Base-by-base conservation (phyloP, 805 yeast species). In the Ogataea sp. region DNA sequence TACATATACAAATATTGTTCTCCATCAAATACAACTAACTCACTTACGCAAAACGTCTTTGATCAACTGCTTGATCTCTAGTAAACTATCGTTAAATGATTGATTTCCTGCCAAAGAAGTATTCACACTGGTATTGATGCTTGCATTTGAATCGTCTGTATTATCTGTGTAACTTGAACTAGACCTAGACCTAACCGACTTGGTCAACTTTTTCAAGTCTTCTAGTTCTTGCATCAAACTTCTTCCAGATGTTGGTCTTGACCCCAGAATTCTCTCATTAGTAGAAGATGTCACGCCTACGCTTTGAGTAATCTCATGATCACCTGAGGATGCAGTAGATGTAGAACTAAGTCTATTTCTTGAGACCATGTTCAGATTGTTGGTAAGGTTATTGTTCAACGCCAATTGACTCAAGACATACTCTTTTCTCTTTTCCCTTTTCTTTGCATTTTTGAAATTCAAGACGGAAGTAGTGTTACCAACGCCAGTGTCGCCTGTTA, bases 21-120 rank as follows among this genome's bases (percentile, higher is more conserved):
- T n/a, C n/a, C n/a, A 18, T 20, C 8, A 32, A 9, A 18, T 7
- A 20, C 11, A 23, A 7, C 7, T 23, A 23, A 23, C 11, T 7
- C 14, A 11, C 17, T 11, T 38, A 8, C 29, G 29, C 21, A 41
- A 28, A 3, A 41, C 41, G 20, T 39, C 25, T 13, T 39, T 41
- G 7, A 41, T 33, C 23, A 42, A 30, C 15, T 28, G 20, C 20
- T 37, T 31, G 20, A 42, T 26, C 21, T 42, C 44, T 9, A 15
- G 14, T 10, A 39, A 24, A 27, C 38, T 37, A 14, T 30, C 24
- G 10, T 11, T 14, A 15, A 23, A 23, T 11, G 26, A 23, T 11
- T 23, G 10, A 23, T 27, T 27, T 9, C 30, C 30, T 27, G 30
- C 30, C 6, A 9, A 6, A 27, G 7, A 6, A 27, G n/a, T 27